These are phyloP conservation scores for Lachnellula hyalina DNA, from an alignment of 2,329 filamentous ascomycete genomes.

Conservation along the genomic window DNA sequence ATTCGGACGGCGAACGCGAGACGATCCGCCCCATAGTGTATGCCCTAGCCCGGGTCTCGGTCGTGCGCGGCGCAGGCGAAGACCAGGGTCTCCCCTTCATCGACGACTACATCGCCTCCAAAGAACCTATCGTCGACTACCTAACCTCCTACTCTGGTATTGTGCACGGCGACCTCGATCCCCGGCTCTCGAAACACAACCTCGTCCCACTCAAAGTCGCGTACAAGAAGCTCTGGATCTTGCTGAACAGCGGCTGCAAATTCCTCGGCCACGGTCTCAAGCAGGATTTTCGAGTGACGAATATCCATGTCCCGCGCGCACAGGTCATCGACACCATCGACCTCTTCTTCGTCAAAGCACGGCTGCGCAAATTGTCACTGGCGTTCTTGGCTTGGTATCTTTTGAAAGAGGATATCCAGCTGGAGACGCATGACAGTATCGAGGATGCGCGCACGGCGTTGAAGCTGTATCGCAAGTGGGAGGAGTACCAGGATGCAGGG, in stretches of 20 bases:
- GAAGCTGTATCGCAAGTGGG: slow-evolving; percentile 81
- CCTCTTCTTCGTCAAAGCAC: slow-evolving; percentile 76
- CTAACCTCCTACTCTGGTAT: slow-evolving; percentile 93
- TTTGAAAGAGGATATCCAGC: slow-evolving; percentile 89
- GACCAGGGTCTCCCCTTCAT: slow-evolving; percentile 84
- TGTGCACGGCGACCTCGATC: slow-evolving; percentile 76
- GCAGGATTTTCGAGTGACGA: slow-evolving; percentile 96
- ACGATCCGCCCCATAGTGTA: slow-evolving; percentile 88
- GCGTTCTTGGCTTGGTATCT: slow-evolving; percentile 89
- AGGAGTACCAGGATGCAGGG: slow-evolving; percentile 82
- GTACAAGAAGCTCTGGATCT: slow-evolving; percentile 97
- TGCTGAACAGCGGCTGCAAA: slow-evolving; percentile 87
- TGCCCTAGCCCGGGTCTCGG: slow-evolving; percentile 87
- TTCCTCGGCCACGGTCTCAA: slow-evolving; percentile 92
- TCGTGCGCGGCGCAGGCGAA: slow-evolving; percentile 73
- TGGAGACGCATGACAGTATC: slow-evolving; percentile 88
- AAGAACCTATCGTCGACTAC: slow-evolving; percentile 90
- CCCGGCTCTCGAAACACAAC: slow-evolving; percentile 70
- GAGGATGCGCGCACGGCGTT: slow-evolving; percentile 91
- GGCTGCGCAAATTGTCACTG: slow-evolving; percentile 81
- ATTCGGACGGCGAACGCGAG: slow-evolving; percentile 85
- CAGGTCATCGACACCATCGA: slow-evolving; percentile 95
- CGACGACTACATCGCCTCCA: slow-evolving; percentile 92
- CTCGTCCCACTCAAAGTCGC: slow-evolving; percentile 83
- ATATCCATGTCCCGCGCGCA: slow-evolving; percentile 85